Evolutionary conservation across 148 eudicot genomes (phyloP).

Genomic region (Rhododendron molle): DNA sequence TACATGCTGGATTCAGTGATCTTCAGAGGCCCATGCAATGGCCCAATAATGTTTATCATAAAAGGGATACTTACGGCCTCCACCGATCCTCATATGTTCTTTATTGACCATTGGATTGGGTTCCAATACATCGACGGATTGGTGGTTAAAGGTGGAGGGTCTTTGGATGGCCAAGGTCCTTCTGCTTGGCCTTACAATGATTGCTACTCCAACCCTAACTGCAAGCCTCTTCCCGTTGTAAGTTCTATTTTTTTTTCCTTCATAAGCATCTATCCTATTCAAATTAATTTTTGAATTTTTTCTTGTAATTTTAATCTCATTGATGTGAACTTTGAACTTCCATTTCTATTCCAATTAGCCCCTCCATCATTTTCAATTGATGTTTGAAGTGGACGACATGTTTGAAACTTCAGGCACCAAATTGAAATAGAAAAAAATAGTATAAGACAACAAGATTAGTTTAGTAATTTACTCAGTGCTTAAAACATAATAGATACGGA

Average conservation of each 20-base stretch:
- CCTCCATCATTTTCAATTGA: neutral
- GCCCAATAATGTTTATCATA: conserved; percentile 24
- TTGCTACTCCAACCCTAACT: conserved; percentile 17
- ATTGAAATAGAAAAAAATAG: neutral
- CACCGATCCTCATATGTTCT: conserved; percentile 7
- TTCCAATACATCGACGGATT: conserved; percentile 34
- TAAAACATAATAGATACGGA: too few species aligned
- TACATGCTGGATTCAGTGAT: conserved; percentile 27
- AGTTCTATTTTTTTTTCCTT: conserved; percentile 1
- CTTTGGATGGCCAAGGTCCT: conserved; percentile 42
- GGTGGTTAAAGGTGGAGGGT: conserved; percentile 42
- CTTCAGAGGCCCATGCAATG: conserved; percentile 48
- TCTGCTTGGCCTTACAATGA: conserved; percentile 32
- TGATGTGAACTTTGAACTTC: neutral
- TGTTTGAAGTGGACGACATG: neutral
- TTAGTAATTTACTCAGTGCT: too few species aligned
- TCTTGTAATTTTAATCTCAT: neutral
- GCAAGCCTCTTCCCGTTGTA: conserved; percentile 37
- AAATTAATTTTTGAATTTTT: neutral
- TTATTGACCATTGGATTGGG: conserved; percentile 35
- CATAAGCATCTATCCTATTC: neutral
- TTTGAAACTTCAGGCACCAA: neutral
- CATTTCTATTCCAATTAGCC: neutral
- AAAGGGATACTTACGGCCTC: conserved; percentile 48
- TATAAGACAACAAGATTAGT: neutral